Conservation (phyloP, 345 rosid genomes). For the Tarenaya hassleriana region DNA sequence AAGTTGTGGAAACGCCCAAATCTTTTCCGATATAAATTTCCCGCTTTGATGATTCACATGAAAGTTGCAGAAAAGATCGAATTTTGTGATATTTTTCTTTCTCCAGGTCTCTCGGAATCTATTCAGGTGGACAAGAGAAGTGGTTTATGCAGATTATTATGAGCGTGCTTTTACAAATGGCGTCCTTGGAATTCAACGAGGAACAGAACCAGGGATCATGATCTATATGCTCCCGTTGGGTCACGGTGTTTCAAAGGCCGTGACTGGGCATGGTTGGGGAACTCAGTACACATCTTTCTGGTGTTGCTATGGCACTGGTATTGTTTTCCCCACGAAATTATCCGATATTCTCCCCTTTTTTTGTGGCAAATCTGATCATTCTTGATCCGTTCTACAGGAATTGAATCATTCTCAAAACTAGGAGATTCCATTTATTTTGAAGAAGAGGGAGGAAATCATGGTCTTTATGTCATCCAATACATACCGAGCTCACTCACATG, state of each 20-base stretch:
- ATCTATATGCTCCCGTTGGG: slow-evolving; percentile 91
- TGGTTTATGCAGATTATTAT: slow-evolving; percentile 86
- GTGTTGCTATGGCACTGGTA: slow-evolving; percentile 99
- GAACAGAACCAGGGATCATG: slow-evolving; percentile 84
- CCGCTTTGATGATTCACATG: too few relatives aligned
- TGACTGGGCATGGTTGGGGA: slow-evolving; percentile 83
- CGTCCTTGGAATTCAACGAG: slow-evolving; percentile 85
- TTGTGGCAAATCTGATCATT: neutral
- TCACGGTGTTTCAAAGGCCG: slow-evolving; percentile 70
- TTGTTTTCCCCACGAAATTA: neutral
- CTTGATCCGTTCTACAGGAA: slow-evolving; percentile 32
- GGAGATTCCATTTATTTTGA: slow-evolving; percentile 94
- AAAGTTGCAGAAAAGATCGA: too few relatives aligned
- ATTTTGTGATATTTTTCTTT: too few relatives aligned
- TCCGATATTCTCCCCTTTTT: neutral
- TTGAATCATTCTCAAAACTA: slow-evolving; percentile 86
- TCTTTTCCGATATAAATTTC: too few relatives aligned
- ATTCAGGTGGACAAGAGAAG: slow-evolving; percentile 88
- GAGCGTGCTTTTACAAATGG: slow-evolving; percentile 91
- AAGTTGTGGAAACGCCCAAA: neutral
- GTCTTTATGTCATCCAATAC: slow-evolving; percentile 72
- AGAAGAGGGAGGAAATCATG: slow-evolving; percentile 55
- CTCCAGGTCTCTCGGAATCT: slow-evolving; percentile 77
- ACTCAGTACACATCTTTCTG: slow-evolving; percentile 61
- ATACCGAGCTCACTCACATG: slow-evolving; percentile 72